Evolutionary conservation across 148 eudicot genomes (phyloP).

Genomic region (Vaccinium vitisidaea): DNA sequence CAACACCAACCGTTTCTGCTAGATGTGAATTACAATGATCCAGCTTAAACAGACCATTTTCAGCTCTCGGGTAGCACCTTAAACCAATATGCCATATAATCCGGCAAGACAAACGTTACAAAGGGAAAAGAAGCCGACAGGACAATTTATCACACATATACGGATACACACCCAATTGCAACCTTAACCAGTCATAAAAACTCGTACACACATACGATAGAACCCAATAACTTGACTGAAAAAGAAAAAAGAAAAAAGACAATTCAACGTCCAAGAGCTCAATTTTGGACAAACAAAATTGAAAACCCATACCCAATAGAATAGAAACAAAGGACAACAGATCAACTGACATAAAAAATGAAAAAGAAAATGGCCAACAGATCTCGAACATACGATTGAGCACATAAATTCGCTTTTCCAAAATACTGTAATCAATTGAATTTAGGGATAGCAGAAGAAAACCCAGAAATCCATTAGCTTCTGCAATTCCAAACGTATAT

Average conservation of each 20-base stretch:
- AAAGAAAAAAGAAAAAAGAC: no score
- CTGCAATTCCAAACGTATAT: not conserved
- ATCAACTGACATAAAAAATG: not conserved
- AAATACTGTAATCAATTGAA: not conserved
- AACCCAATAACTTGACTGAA: not conserved
- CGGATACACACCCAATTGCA: not conserved
- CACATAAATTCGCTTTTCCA: not conserved
- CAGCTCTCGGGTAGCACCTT: not conserved
- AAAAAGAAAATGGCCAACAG: not conserved
- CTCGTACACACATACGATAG: not conserved
- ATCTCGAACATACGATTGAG: not conserved
- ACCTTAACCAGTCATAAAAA: not conserved
- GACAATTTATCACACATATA: not conserved
- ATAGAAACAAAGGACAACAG: not conserved
- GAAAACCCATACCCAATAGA: not conserved
- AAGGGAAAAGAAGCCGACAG: not conserved
- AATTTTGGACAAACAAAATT: not conserved
- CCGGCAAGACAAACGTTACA: not conserved
- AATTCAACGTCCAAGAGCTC: constrained; percentile 1
- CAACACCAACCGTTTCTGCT: not conserved
- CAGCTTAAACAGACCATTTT: not conserved
- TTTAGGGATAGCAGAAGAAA: not conserved
- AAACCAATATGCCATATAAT: not conserved
- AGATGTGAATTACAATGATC: not conserved
- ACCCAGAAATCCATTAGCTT: not conserved